These are phyloP conservation scores for Fraxinus ornus DNA, from an alignment of 305 asterid genomes.

Conservation along the genomic window DNA sequence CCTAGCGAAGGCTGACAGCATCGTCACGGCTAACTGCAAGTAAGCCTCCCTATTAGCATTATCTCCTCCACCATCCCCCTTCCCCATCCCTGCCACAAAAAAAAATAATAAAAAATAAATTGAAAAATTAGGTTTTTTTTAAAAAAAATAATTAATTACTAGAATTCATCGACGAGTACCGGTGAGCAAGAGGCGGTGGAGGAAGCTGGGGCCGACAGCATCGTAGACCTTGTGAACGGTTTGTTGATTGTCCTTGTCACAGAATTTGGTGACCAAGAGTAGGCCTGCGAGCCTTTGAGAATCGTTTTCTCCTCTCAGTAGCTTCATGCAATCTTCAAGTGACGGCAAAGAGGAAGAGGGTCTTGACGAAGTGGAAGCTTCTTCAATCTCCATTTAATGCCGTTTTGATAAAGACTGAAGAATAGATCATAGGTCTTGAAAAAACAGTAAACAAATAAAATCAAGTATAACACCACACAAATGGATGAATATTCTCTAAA, in stretches of 20 bases:
- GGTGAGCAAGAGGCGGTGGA: slow-evolving; percentile 72
- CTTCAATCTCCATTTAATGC: slow-evolving; percentile 15
- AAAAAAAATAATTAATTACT: background rate
- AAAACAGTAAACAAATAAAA: background rate
- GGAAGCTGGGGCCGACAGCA: slow-evolving; percentile 67
- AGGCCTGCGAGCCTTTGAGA: slow-evolving; percentile 87
- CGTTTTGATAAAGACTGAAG: background rate
- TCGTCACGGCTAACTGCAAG: slow-evolving; percentile 65
- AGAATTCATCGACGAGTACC: slow-evolving; percentile 33
- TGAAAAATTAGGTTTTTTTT: background rate
- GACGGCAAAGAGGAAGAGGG: slow-evolving; percentile 33
- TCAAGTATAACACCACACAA: background rate
- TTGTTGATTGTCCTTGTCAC: slow-evolving; percentile 60
- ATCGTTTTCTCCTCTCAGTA: slow-evolving; percentile 67
- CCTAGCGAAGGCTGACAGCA: slow-evolving; percentile 73
- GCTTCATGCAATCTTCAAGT: slow-evolving; percentile 58
- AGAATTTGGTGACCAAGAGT: slow-evolving; percentile 68
- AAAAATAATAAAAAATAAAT: background rate
- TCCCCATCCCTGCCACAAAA: slow-evolving; percentile 47
- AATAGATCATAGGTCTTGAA: background rate
- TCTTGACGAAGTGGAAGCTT: slow-evolving; percentile 24
- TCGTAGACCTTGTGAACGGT: slow-evolving; percentile 59
- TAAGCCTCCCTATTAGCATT: slow-evolving; percentile 56
- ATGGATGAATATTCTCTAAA: background rate
- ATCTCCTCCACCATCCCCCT: slow-evolving; percentile 36